Conservation (phyloP, 768 basidiomycete species). For the Lactifluus subvellereus region DNA sequence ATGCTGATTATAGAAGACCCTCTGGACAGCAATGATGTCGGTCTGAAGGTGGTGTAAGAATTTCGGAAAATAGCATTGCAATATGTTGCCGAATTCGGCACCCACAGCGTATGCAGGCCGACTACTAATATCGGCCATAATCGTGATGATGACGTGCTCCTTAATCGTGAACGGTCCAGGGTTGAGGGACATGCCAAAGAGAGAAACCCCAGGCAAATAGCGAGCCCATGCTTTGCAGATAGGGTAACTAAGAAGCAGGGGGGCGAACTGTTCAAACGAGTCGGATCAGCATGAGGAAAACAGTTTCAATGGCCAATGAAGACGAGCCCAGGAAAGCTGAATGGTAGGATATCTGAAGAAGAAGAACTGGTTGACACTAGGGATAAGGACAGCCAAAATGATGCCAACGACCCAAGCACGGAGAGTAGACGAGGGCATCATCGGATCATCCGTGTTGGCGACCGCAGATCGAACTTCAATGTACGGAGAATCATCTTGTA, state of each 20-base stretch:
- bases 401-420: too few relatives aligned
- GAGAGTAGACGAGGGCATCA: too few relatives aligned
- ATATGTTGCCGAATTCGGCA: not conserved
- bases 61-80: too few relatives aligned
- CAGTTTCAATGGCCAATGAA: too few relatives aligned
- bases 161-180: conserved; percentile 72
- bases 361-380: too few relatives aligned
- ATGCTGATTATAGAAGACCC: conserved; percentile 40
- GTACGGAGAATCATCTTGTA: too few relatives aligned
- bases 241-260: conserved; percentile 57
- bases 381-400: too few relatives aligned
- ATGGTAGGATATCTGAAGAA: too few relatives aligned
- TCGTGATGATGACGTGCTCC: conserved; percentile 53
- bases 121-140: conserved; percentile 38
- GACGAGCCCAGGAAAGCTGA: too few relatives aligned
- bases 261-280: not conserved
- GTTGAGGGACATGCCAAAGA: conserved; percentile 52
- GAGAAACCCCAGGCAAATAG: conserved; percentile 44
- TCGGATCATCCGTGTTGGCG: too few relatives aligned
- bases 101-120: conserved; percentile 32
- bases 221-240: conserved; percentile 55
- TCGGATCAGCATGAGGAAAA: too few relatives aligned
- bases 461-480: too few relatives aligned
- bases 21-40: conserved; percentile 43
- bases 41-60: conserved; percentile 26